phyloP scores from a whole-genome alignment of 768 basidiomycete species.

The Cystoderma amianthinum region DNA sequence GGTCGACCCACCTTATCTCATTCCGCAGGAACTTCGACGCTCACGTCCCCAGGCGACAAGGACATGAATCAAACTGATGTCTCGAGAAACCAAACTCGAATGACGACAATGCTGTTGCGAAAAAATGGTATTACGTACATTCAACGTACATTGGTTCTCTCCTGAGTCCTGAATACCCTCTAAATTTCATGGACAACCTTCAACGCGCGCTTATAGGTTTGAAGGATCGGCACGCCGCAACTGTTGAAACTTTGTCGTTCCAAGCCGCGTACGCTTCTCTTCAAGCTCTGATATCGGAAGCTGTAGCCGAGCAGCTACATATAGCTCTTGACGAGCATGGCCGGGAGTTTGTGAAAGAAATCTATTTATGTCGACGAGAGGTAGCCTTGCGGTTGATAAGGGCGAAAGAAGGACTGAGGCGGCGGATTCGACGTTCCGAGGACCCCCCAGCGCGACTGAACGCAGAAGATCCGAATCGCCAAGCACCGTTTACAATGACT shows the following conservation, averaged over 20 bases:
- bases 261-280: constrained; percentile 37
- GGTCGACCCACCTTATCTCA: constrained; percentile 6
- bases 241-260: constrained; percentile 45
- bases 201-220: constrained; percentile 54
- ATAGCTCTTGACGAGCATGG: constrained; percentile 62
- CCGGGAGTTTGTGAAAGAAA: constrained; percentile 63
- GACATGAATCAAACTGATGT: constrained; percentile 12
- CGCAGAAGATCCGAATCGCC: neutral
- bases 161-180: constrained; percentile 69
- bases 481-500: constrained; percentile 12
- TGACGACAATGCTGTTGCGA: constrained; percentile 70
- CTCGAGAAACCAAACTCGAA: constrained; percentile 47
- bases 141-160: constrained; percentile 56
- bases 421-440: constrained; percentile 47
- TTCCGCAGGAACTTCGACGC: constrained; percentile 2
- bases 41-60: constrained; percentile 1
- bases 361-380: constrained; percentile 67
- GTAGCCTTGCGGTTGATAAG: constrained; percentile 52
- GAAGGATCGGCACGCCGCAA: constrained; percentile 56
- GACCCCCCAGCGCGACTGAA: constrained; percentile 25
- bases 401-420: constrained; percentile 42
- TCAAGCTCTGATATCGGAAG: constrained; percentile 34
- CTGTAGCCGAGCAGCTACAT: constrained; percentile 43
- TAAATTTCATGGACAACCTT: constrained; percentile 60
- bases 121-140: constrained; percentile 76